Evolutionary conservation across 495 filamentous ascomycete genomes (phyloP).

Genomic region (Chlorociboria aeruginascens): DNA sequence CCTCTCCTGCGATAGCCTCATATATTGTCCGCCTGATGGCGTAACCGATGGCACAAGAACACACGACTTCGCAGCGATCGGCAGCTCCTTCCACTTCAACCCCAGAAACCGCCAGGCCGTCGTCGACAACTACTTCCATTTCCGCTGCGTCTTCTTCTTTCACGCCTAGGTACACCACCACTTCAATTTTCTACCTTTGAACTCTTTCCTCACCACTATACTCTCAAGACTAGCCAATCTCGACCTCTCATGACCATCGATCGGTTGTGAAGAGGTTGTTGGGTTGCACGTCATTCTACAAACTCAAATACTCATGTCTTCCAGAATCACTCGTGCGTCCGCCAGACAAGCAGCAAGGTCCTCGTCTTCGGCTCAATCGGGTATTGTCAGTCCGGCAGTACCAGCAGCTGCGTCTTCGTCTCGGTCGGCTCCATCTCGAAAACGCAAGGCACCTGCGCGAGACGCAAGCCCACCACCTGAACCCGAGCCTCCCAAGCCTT

Average conservation of each 20-base stretch:
- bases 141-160: conserved; percentile 1
- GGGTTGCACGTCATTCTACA: neutral
- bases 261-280: conserved; percentile 7
- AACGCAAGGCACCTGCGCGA: conserved; percentile 43
- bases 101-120: too few relatives aligned
- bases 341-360: conserved; percentile 55
- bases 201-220: neutral
- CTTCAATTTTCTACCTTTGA: neutral
- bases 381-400: conserved; percentile 20
- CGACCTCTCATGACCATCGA: conserved; percentile 1
- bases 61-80: neutral
- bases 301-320: conserved; percentile 56
- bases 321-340: conserved; percentile 69
- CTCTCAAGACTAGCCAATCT: neutral
- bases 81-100: neutral
- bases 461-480: conserved; percentile 27
- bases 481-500: conserved; percentile 32
- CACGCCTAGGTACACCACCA: conserved; percentile 1
- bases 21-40: neutral
- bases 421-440: conserved; percentile 27
- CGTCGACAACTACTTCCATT: conserved; percentile 1
- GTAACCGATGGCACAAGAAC: conserved; percentile 2
- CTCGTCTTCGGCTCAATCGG: conserved; percentile 29
- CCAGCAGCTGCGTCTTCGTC: conserved; percentile 25
- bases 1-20: too few relatives aligned